Evolutionary conservation across 202 grass and related monocot species (phyloP).

Genomic region (Setaria viridis): DNA sequence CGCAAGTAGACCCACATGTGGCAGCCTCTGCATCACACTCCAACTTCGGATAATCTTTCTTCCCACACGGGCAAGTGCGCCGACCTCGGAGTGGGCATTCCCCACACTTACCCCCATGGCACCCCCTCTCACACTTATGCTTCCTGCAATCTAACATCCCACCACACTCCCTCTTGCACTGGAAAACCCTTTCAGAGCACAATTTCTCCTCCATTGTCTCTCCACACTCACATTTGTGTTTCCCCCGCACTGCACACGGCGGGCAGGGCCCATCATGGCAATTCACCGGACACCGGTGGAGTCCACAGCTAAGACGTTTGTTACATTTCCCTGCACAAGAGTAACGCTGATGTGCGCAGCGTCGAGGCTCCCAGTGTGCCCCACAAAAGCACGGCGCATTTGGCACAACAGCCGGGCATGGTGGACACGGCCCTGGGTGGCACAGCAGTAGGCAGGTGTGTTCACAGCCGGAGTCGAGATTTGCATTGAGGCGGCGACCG

Average conservation of each 20-base stretch:
- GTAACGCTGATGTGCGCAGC: constrained; percentile 80
- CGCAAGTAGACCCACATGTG: constrained; percentile 80
- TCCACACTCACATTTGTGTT: constrained; percentile 71
- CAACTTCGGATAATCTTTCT: constrained; percentile 75
- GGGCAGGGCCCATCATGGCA: constrained; percentile 81
- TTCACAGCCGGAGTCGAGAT: constrained; percentile 56
- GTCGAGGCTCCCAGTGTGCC: constrained; percentile 53
- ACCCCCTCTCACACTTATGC: constrained; percentile 82
- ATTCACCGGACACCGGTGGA: constrained; percentile 61
- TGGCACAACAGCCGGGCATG: constrained; percentile 71
- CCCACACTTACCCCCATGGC: constrained; percentile 78
- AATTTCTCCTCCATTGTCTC: constrained; percentile 59
- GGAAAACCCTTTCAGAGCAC: constrained; percentile 73
- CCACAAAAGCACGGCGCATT: constrained; percentile 77
- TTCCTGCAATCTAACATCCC: constrained; percentile 74
- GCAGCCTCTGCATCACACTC: constrained; percentile 74
- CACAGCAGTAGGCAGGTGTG: constrained; percentile 88
- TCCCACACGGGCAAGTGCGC: constrained; percentile 84
- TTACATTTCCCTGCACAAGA: constrained; percentile 66
- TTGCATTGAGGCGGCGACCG: constrained; percentile 59
- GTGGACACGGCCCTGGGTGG: constrained; percentile 89
- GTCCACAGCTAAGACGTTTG: constrained; percentile 66
- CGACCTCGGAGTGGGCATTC: constrained; percentile 82
- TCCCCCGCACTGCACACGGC: constrained; percentile 60
- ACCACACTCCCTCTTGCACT: constrained; percentile 64